Percentiles rank a stretch among this genome's conserved stretches.
These are phyloP conservation scores for Leccinum fuscescens DNA, from an alignment of 1,284 basidiomycete genomes.

Conservation along the genomic window DNA sequence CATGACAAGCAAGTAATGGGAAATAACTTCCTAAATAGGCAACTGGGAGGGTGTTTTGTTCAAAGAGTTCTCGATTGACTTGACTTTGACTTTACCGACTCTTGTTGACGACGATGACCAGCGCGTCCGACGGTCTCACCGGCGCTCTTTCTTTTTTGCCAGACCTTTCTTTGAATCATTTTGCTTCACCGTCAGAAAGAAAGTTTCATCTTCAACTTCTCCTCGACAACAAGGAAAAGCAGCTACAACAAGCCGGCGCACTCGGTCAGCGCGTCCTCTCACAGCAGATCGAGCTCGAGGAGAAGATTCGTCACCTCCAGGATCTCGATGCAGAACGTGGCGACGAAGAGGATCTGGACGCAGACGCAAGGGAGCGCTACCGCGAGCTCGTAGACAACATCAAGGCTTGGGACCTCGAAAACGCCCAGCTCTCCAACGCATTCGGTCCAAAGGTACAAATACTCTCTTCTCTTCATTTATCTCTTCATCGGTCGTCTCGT, in stretches of 20 bases:
- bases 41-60: constrained; percentile 9
- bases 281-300: constrained; percentile 89
- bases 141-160: constrained; percentile 22
- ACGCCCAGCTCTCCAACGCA: constrained; percentile 71
- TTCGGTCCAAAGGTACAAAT: constrained; percentile 66
- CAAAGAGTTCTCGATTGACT: neutral
- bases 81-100: neutral
- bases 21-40: constrained; percentile 19
- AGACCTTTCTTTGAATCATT: constrained; percentile 23
- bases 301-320: constrained; percentile 78
- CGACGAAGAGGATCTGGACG: constrained; percentile 59
- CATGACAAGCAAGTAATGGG: constrained; percentile 7
- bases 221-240: constrained; percentile 85
- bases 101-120: constrained; percentile 26
- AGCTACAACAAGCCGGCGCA: constrained; percentile 85
- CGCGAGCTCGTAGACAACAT: constrained; percentile 78
- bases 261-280: constrained; percentile 88
- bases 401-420: constrained; percentile 79
- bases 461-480: neutral
- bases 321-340: constrained; percentile 60
- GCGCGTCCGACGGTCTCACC: constrained; percentile 31
- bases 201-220: constrained; percentile 76
- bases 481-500: neutral
- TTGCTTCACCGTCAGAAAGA: constrained; percentile 62
- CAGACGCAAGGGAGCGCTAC: constrained; percentile 69